phyloP scores from a whole-genome alignment of 768 basidiomycete genomes.

The Paxillus rubicundulus region DNA sequence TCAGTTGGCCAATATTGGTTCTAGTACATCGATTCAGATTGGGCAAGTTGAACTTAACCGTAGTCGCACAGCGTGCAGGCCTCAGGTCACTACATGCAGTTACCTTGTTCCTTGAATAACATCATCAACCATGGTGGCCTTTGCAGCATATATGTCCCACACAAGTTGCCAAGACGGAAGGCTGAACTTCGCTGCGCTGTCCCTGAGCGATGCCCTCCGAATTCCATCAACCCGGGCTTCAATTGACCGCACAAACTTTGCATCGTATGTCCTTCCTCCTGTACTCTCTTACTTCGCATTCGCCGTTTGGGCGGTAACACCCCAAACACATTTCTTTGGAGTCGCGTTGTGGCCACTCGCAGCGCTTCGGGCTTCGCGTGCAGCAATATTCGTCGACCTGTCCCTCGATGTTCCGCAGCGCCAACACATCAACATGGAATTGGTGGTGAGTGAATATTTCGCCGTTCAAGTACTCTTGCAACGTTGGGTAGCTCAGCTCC shows the following conservation, averaged over 20 bases:
- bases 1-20: too few relatives aligned
- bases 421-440: conserved; percentile 4
- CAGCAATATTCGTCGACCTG: too few relatives aligned
- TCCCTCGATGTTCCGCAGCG: conserved; percentile 7
- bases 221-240: conserved; percentile 17
- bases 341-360: conserved; percentile 48
- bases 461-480: not conserved
- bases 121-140: too few relatives aligned
- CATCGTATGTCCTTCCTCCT: too few relatives aligned
- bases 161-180: too few relatives aligned
- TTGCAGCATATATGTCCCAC: too few relatives aligned
- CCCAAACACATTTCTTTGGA: conserved; percentile 42
- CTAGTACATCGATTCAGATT: too few relatives aligned
- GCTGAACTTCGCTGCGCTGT: not conserved
- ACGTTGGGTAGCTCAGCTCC: not conserved
- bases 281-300: conserved; percentile 44
- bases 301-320: conserved; percentile 48
- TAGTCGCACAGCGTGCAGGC: too few relatives aligned
- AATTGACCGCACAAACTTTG: conserved; percentile 30
- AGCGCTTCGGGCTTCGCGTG: conserved; percentile 41
- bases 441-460: conserved; percentile 8
- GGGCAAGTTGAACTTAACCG: too few relatives aligned
- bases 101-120: too few relatives aligned
- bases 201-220: conserved; percentile 3
- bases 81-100: too few relatives aligned